A percentile compares a stretch with the other conserved stretches of the same genome.
Evolutionary conservation across 352 stramenopile genomes (phyloP).

Genomic region (Pythium utonaiense): DNA sequence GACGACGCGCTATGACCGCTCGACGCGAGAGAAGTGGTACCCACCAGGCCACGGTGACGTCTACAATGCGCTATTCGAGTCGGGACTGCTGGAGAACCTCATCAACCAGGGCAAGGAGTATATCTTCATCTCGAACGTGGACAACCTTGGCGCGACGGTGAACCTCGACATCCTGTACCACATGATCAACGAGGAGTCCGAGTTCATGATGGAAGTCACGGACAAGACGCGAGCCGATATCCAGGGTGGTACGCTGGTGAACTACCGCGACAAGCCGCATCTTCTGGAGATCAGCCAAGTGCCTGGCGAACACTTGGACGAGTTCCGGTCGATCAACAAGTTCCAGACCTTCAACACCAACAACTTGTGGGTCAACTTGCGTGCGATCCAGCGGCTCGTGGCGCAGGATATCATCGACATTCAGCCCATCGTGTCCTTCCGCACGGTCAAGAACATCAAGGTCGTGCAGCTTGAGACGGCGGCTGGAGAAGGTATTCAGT

Average conservation of each 20-base stretch:
- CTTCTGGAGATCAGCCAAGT: constrained; percentile 98
- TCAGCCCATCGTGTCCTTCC: constrained; percentile 92
- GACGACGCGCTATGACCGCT: constrained; percentile 81
- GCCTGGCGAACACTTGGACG: constrained; percentile 91
- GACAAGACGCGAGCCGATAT: constrained; percentile 92
- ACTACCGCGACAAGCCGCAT: constrained; percentile 91
- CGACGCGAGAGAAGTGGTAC: constrained; percentile 88
- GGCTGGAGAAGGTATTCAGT: constrained; percentile 97
- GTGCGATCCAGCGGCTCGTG: constrained; percentile 96
- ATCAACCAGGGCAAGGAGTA: constrained; percentile 97
- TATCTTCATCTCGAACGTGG: constrained; percentile 99
- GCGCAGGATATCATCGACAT: constrained; percentile 97
- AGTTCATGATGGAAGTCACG: constrained; percentile 99
- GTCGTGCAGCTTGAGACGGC: constrained; percentile 95
- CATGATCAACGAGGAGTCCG: constrained; percentile 95
- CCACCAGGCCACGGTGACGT: constrained; percentile 98
- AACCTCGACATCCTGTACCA: constrained; percentile 98
- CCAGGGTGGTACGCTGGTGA: constrained; percentile 88
- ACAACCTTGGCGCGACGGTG: constrained; percentile 98
- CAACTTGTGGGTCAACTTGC: constrained; percentile 98
- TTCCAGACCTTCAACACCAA: constrained; percentile 99
- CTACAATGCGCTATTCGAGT: constrained; percentile 98
- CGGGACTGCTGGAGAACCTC: constrained; percentile 93
- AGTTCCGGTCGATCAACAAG: constrained; percentile 93
- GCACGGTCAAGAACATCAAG: constrained; percentile 94